These are phyloP conservation scores for Euphorbia pulcherrima DNA, from an alignment of 345 rosid genomes.

Conservation along the genomic window DNA sequence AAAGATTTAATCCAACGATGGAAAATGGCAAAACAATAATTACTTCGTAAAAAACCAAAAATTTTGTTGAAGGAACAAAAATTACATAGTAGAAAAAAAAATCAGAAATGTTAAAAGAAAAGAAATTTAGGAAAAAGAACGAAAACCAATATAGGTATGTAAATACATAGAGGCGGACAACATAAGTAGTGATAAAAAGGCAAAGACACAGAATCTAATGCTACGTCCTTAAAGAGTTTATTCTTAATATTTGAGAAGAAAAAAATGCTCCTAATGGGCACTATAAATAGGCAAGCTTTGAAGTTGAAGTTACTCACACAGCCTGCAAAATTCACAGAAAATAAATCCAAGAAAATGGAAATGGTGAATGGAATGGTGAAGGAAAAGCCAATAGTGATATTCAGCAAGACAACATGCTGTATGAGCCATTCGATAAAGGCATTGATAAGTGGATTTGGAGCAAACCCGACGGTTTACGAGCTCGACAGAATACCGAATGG, in stretches of 20 bases:
- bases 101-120: neutral
- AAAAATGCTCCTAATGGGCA: neutral
- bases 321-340: constrained; percentile 8
- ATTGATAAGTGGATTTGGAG: constrained; percentile 31
- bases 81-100: neutral
- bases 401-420: constrained; percentile 29
- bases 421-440: constrained; percentile 34
- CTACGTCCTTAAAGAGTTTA: constrained; percentile 3
- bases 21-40: no score
- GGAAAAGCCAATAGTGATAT: constrained; percentile 29
- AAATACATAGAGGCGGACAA: no score
- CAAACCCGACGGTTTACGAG: constrained; percentile 28
- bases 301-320: constrained; percentile 7
- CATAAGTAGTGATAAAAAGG: constrained; percentile 8
- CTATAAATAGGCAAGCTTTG: constrained; percentile 28
- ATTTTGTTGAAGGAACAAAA: no score
- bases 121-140: no score
- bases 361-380: constrained; percentile 14
- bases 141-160: no score
- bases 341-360: constrained; percentile 14
- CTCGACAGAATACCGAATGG: constrained; percentile 29
- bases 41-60: no score
- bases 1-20: no score
- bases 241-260: neutral
- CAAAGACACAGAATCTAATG: constrained; percentile 16